These are phyloP conservation scores for Fraxinus paxiana DNA, from an alignment of 305 asterid species.

Conservation along the genomic window DNA sequence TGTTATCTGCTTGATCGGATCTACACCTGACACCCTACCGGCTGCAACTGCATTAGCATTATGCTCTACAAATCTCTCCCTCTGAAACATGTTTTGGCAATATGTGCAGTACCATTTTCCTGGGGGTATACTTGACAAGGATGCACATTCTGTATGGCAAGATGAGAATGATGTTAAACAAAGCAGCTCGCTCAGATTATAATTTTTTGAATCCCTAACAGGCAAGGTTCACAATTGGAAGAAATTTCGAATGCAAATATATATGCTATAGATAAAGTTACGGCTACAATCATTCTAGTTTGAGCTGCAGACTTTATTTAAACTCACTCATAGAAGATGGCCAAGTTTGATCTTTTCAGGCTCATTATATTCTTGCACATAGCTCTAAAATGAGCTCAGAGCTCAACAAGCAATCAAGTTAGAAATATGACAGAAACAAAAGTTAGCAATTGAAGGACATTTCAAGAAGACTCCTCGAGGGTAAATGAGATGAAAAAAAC, in stretches of 20 bases:
- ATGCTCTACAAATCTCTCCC: conserved; percentile 41
- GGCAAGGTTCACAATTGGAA: not conserved
- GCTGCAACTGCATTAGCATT: conserved; percentile 62
- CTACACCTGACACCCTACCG: conserved; percentile 50
- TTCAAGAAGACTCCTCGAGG: not conserved
- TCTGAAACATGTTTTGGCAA: conserved; percentile 52
- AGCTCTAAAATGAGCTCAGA: not conserved
- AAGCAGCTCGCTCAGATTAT: not conserved
- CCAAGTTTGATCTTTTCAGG: not conserved
- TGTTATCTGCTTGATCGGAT: conserved; percentile 50
- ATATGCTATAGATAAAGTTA: not conserved
- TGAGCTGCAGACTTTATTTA: not conserved
- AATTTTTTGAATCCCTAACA: not conserved
- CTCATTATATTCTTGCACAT: not conserved
- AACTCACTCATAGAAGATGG: not conserved
- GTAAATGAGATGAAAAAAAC: not conserved
- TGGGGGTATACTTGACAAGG: conserved; percentile 38
- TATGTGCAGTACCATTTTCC: conserved; percentile 62
- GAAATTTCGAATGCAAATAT: not conserved
- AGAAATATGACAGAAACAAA: not conserved
- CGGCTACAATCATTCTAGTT: not conserved
- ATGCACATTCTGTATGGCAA: conserved; percentile 50
- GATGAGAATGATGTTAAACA: not conserved
- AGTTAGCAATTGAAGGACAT: not conserved
- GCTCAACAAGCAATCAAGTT: not conserved